Conservation (phyloP, 495 filamentous ascomycete species). For the Penicillium roqueforti region DNA sequence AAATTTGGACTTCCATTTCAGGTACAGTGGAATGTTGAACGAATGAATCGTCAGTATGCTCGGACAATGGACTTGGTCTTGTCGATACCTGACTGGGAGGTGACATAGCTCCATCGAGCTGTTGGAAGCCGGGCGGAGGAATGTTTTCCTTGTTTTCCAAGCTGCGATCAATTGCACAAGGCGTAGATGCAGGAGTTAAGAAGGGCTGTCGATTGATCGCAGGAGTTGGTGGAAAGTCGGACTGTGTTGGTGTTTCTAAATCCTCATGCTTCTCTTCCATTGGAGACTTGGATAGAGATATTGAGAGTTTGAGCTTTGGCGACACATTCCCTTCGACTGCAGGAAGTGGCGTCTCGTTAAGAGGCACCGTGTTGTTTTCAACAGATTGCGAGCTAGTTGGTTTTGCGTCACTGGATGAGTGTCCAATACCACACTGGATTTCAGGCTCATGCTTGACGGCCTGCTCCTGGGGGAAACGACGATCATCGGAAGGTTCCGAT, state of each 20-base stretch:
- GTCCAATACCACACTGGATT: background rate
- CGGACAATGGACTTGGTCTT: slow-evolving; percentile 9
- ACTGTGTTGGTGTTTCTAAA: slow-evolving; percentile 17
- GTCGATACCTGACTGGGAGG: background rate
- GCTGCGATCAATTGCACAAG: slow-evolving; percentile 7
- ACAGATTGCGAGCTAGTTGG: background rate
- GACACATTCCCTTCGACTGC: background rate
- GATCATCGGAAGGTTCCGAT: background rate
- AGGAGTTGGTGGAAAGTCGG: slow-evolving; percentile 1
- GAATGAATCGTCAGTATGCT: slow-evolving; percentile 12
- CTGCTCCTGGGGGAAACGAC: background rate
- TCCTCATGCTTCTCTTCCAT: slow-evolving; percentile 1
- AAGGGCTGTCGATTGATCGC: background rate
- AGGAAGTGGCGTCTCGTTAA: background rate
- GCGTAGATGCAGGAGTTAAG: background rate
- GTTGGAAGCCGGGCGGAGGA: slow-evolving; percentile 10
- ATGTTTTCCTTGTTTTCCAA: slow-evolving; percentile 25
- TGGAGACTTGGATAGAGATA: background rate
- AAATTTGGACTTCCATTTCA: background rate
- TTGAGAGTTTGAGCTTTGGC: background rate
- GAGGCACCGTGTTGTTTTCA: background rate
- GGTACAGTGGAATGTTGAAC: background rate
- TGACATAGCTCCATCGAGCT: background rate
- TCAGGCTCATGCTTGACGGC: background rate
- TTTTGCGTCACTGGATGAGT: background rate